Evolutionary conservation across 306 rosid species (phyloP).

Genomic region (Trifolium subterraneum): DNA sequence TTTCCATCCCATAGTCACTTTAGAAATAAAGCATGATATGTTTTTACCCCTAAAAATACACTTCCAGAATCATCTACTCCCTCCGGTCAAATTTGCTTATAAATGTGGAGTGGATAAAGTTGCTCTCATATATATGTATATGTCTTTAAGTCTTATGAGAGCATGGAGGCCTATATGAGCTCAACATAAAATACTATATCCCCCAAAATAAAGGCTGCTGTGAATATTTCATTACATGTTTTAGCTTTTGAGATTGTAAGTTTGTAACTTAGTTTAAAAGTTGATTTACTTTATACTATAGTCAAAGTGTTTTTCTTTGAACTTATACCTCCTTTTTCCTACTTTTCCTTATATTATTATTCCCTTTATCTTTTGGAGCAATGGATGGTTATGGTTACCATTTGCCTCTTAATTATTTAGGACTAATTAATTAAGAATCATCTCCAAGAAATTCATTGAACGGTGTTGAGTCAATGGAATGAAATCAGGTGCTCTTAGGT

Average conservation of each 20-base stretch:
- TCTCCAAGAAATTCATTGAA: conserved; percentile 37
- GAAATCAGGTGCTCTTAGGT: conserved; percentile 37
- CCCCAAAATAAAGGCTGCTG: background rate
- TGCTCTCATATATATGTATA: too few species aligned
- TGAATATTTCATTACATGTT: conserved; percentile 19
- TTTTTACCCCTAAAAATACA: too few species aligned
- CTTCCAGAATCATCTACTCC: too few species aligned
- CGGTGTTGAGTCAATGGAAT: conserved; percentile 38
- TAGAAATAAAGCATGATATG: too few species aligned
- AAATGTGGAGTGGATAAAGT: too few species aligned
- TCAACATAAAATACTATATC: background rate
- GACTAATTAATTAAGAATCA: conserved; percentile 29
- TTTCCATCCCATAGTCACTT: too few species aligned
- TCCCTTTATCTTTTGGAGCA: conserved; percentile 40
- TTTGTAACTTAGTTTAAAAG: conserved; percentile 27
- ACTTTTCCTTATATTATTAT: background rate
- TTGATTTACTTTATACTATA: conserved; percentile 1
- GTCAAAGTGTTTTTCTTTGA: conserved; percentile 27
- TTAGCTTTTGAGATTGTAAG: conserved; percentile 30
- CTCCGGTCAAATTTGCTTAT: too few species aligned
- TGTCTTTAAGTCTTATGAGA: too few species aligned
- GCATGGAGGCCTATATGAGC: background rate
- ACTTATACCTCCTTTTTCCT: conserved; percentile 15
- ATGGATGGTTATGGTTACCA: conserved; percentile 35
- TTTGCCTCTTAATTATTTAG: background rate